Evolutionary conservation across 2,329 filamentous ascomycete genomes (phyloP), one percentile per base, ranked within the genome.

Genomic region (Albifimbria verrucaria): DNA sequence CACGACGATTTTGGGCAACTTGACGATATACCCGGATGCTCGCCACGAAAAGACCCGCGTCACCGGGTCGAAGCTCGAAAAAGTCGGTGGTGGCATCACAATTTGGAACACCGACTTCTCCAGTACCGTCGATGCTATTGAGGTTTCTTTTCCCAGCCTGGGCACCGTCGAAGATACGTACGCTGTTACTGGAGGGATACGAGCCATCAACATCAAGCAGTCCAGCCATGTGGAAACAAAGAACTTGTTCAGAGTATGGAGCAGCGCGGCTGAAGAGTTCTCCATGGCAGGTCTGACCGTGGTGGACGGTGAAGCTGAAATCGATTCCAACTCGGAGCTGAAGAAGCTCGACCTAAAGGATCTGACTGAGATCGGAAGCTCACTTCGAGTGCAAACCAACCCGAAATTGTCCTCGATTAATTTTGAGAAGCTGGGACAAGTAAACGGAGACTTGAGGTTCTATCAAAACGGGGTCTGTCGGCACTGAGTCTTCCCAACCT

Each of bases 11-110:
- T 57, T 59, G 2, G 61, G 62, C 9, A 55, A 59, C 41, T 28
- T 65, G 5, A 59, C 64, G 6, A 63, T 65, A 9, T 65, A 65
- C 54, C 61, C 63, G 20, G 53, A 62, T 18, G 48, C 54, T 10
- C 41, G 52, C 5, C 62, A 59, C 4, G 59, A 63, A 43, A 62
- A 63, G 53, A 65, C 62, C 4, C 54, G 51, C 2, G 53, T 64
- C 2, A 54, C 56, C 21, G 63, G 56, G 7, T 48, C 59, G 17
- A 57, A 51, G 15, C 56, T 65, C 5, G 58, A 61, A 47, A 58
- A 54, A 7, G 43, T 65, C 1, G 57, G 57, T 2, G 63, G 63
- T 11, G 57, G 25, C 3, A 23, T 65, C 9, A 63, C 62, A 23
- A 51, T 65, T 48, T 58, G 53, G 57, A 64, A 60, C 51, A 58